Percentiles rank a stretch among this genome's conserved stretches.
Evolutionary conservation across 495 filamentous ascomycete species (phyloP).

Genomic region (Bathelium albidoporum): DNA sequence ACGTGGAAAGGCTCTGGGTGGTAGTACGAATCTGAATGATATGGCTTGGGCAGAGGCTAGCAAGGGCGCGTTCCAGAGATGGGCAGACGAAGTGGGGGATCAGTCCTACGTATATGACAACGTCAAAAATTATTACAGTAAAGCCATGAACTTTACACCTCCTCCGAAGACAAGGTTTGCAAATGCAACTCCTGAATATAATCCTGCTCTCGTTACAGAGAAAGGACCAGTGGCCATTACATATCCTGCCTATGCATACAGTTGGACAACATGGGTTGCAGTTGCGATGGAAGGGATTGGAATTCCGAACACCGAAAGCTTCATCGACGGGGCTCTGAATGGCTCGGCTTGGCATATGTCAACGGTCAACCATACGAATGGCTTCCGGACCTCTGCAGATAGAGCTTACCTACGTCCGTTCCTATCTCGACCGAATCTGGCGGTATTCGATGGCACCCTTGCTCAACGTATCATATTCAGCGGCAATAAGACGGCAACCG

Average conservation of each 20-base stretch:
- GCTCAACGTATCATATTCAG: constrained; percentile 39
- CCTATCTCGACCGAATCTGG: constrained; percentile 14
- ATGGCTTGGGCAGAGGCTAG: background rate
- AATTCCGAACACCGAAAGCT: no score
- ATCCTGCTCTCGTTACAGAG: constrained; percentile 25
- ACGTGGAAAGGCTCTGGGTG: constrained; percentile 21
- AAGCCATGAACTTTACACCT: constrained; percentile 40
- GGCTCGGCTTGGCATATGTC: no score
- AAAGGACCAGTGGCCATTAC: constrained; percentile 40
- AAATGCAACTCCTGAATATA: constrained; percentile 40
- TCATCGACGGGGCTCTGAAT: no score
- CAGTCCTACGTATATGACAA: constrained; percentile 42
- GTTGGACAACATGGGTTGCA: constrained; percentile 34
- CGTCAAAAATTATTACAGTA: constrained; percentile 44
- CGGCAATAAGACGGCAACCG: constrained; percentile 36
- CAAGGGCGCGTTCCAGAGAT: constrained; percentile 37
- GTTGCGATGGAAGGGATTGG: no score
- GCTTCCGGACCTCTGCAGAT: no score
- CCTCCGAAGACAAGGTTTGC: constrained; percentile 25
- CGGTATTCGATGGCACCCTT: constrained; percentile 31
- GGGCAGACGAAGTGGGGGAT: constrained; percentile 50
- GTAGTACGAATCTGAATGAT: constrained; percentile 15
- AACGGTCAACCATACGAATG: no score
- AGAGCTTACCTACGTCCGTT: constrained; percentile 32
- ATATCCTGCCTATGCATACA: constrained; percentile 38